Evolutionary conservation across 108 stramenopile species (phyloP).

Genomic region (Hondaea fermentalgiana): DNA sequence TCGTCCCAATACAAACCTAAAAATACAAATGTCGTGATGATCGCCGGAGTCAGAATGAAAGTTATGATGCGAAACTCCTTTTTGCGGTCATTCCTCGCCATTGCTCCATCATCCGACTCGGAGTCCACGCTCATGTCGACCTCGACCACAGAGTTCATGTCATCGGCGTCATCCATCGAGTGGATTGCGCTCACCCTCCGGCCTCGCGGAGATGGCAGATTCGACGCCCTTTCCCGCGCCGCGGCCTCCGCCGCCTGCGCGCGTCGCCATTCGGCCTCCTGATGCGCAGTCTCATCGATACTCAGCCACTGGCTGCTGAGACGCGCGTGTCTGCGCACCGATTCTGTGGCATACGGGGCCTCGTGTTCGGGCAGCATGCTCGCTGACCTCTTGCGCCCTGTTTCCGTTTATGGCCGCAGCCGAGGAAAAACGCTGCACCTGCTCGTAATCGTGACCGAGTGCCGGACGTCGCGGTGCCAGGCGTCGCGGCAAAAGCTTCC

Average conservation of each 20-base stretch:
- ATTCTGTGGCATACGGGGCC: neutral
- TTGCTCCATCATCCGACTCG: neutral
- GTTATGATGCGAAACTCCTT: neutral
- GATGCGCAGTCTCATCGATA: neutral
- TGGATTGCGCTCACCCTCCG: too few species aligned
- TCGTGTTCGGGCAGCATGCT: too few species aligned
- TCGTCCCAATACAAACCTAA: neutral
- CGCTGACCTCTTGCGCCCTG: too few species aligned
- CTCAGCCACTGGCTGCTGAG: slow-evolving; percentile 12
- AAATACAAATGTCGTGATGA: neutral
- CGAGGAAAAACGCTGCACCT: too few species aligned
- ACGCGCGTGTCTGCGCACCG: neutral
- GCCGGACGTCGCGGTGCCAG: too few species aligned
- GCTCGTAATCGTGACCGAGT: too few species aligned
- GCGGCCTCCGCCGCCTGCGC: too few species aligned
- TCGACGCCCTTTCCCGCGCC: too few species aligned
- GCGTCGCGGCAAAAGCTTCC: too few species aligned
- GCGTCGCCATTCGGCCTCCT: neutral
- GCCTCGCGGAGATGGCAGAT: too few species aligned
- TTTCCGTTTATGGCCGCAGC: too few species aligned
- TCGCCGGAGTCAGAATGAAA: neutral
- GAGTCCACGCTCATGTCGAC: neutral
- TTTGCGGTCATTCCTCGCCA: neutral
- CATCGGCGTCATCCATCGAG: neutral
- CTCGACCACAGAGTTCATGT: neutral